These are phyloP conservation scores for Prosopis cineraria DNA, from an alignment of 306 rosid genomes.

Conservation along the genomic window DNA sequence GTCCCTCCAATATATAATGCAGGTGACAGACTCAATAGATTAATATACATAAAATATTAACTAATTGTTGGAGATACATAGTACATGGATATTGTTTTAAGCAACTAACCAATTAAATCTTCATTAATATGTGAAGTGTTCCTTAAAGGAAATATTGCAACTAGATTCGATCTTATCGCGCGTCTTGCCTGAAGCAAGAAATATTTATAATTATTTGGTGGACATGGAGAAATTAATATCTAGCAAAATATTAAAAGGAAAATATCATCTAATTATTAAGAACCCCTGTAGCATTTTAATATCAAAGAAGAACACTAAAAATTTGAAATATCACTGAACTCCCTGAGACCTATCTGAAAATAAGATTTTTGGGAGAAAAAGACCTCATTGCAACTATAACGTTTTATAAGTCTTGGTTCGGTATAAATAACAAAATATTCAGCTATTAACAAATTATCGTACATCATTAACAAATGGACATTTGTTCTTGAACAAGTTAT, in stretches of 20 bases:
- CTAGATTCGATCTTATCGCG: constrained; percentile 14
- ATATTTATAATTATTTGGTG: neutral
- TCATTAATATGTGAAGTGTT: neutral
- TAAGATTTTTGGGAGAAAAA: too few relatives aligned
- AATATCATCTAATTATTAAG: too few relatives aligned
- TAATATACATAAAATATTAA: neutral
- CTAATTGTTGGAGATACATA: neutral
- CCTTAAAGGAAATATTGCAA: neutral
- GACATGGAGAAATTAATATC: neutral
- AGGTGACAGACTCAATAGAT: neutral
- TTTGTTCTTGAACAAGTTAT: too few relatives aligned
- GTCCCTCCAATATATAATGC: neutral
- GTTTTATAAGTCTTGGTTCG: too few relatives aligned
- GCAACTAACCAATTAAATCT: neutral
- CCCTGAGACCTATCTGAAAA: too few relatives aligned
- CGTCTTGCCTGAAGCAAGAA: neutral
- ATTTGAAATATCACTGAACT: too few relatives aligned
- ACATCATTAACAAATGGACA: too few relatives aligned
- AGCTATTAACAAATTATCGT: too few relatives aligned
- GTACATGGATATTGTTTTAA: neutral
- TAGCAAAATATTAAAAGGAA: neutral
- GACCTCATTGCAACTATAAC: too few relatives aligned
- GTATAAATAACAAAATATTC: too few relatives aligned
- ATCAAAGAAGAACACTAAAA: too few relatives aligned
- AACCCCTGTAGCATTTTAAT: too few relatives aligned